These are phyloP conservation scores for Puccinia coronata DNA, from an alignment of 1,284 basidiomycete species.

Conservation along the genomic window DNA sequence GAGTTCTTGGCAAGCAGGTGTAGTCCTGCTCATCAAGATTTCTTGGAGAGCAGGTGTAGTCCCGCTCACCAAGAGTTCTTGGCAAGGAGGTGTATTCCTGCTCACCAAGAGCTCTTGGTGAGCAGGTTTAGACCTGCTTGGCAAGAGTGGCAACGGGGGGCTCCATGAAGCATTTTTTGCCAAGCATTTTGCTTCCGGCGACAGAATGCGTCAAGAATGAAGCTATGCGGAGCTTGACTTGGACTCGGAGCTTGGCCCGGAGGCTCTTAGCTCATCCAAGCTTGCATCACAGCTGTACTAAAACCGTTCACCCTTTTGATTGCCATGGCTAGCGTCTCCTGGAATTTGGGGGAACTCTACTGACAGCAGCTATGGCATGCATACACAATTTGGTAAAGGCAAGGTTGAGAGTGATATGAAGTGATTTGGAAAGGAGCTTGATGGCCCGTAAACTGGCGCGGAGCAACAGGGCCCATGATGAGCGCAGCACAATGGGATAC, in stretches of 20 bases:
- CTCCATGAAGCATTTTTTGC: conserved; percentile 47
- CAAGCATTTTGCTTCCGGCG: neutral
- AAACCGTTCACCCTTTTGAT: conserved; percentile 46
- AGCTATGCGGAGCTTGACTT: conserved; percentile 10
- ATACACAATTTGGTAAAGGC: conserved; percentile 45
- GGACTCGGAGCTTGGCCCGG: conserved; percentile 23
- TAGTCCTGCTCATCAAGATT: too few relatives aligned
- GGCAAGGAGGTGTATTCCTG: too few relatives aligned
- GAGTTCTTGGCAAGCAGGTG: too few relatives aligned
- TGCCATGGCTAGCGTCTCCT: conserved; percentile 35
- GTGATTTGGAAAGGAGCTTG: conserved; percentile 36
- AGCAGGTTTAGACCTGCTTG: too few relatives aligned
- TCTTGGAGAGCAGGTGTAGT: too few relatives aligned
- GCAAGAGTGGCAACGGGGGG: conserved; percentile 39
- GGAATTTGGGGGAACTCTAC: conserved; percentile 20
- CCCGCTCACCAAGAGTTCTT: too few relatives aligned
- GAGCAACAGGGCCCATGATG: conserved; percentile 44
- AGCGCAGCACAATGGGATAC: neutral
- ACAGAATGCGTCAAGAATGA: neutral
- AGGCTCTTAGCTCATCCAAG: conserved; percentile 19
- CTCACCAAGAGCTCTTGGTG: too few relatives aligned
- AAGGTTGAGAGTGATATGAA: conserved; percentile 42
- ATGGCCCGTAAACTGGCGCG: conserved; percentile 36
- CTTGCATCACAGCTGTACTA: conserved; percentile 46
- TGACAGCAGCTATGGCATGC: conserved; percentile 17